These are phyloP conservation scores for Penstemon davidsonii DNA, from an alignment of 257 asterid genomes.

Conservation along the genomic window DNA sequence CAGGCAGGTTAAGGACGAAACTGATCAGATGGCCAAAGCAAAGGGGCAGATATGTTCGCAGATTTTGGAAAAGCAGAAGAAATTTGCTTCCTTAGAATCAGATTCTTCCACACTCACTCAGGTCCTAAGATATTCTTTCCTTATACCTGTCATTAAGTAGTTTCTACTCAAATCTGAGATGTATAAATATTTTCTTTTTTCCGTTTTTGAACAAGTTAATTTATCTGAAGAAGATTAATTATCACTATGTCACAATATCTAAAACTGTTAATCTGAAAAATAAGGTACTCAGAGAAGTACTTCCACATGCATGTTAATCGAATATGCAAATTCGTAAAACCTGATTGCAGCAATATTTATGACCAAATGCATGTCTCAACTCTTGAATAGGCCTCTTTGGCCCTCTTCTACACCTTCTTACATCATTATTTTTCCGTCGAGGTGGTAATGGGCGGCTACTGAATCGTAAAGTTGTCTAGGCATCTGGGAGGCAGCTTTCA, in stretches of 20 bases:
- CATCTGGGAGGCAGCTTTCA: neutral
- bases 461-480: neutral
- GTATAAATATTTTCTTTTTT: too few species aligned
- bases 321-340: neutral
- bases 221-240: slow-evolving; percentile 5
- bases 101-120: slow-evolving; percentile 63
- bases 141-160: slow-evolving; percentile 2
- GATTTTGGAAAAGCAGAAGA: slow-evolving; percentile 68
- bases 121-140: slow-evolving; percentile 37
- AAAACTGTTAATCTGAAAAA: slow-evolving; percentile 19
- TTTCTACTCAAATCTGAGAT: neutral
- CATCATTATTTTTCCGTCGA: neutral
- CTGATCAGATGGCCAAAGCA: slow-evolving; percentile 44
- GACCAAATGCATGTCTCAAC: slow-evolving; percentile 1
- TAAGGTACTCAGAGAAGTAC: slow-evolving; percentile 7
- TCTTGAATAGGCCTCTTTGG: neutral
- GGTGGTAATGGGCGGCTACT: neutral
- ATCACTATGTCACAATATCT: neutral
- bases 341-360: slow-evolving; percentile 6
- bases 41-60: slow-evolving; percentile 54
- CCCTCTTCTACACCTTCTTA: slow-evolving; percentile 14
- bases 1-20: slow-evolving; percentile 54
- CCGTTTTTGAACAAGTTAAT: neutral
- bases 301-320: slow-evolving; percentile 1
- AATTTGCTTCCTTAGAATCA: slow-evolving; percentile 50